Base-by-base conservation (phyloP, 345 rosid genomes). In the Corymbia maculata region DNA sequence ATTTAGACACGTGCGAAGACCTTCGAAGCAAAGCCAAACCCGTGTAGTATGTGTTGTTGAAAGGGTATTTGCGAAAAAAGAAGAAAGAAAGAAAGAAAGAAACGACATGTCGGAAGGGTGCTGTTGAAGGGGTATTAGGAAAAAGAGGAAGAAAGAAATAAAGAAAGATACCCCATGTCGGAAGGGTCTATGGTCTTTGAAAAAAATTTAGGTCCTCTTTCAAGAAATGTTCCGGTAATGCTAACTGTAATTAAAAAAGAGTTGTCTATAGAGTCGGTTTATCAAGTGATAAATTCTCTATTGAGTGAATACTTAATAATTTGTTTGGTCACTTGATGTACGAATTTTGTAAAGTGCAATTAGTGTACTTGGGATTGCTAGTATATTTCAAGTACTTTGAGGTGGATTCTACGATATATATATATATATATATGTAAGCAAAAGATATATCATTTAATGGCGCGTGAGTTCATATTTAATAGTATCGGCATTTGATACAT, bases 381-480 rank as follows among this genome's bases (percentile, higher is more conserved):
- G 7, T 26, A 64, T 64, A 64, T 64, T 64, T n/a, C 75, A 64
- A 64, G 9, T 7, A 64, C 42, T 64, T n/a, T 64, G 8, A 13
- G 42, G 6, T 5, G 13, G 4, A 64, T 64, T 0, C 2, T 0
- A 32, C 9, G 8, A 30, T 68, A 8, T 32, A 2, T 3, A 68
- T 2, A 8, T 32, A 2, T 3, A 68, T 2, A 30, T 68, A 8
- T 32, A 2, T 3, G 30, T 2, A 16, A 68, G 12, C 19, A 8
- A 0, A 68, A 68, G 2, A 30, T 68, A 16, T 66, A 30, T 66
- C 44, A 66, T 30, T 4, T 66, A 0, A 30, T 66, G 22, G 1
- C 28, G 17, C 0, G 1, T n/a, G 42, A 13, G 0, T n/a, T 2
- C 3, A 64, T 0, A n/a, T n/a, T 15, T 64, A 1, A 55, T 55